Base-by-base conservation (phyloP, 495 filamentous ascomycete species). In the Aspergillus coremiiformis region DNA sequence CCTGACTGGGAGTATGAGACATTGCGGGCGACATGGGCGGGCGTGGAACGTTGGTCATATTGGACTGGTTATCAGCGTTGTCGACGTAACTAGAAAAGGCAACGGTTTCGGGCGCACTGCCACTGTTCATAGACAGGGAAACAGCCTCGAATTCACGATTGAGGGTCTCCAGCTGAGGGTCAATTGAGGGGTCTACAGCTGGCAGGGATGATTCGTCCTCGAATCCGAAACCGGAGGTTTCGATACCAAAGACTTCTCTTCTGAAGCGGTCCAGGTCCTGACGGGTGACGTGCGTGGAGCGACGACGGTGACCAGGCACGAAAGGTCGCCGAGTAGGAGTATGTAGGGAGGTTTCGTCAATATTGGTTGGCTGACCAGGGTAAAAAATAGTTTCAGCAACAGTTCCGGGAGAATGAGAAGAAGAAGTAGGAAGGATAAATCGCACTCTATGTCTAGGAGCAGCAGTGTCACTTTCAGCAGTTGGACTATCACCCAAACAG, bases 281-380 rank as follows among this genome's bases (percentile, higher is more conserved):
- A 49, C 61, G 66, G 61, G 63, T 68, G 48, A 74, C 69, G 69
- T 70, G 71, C 60, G 71, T 74, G 52, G 71, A 71, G 57, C 71
- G 71, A 64, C 71, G 71, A 55, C 71, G 71, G 54, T 74, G 71
- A 61, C 71, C 69, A 67, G 69, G 71, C 42, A 70, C 62, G 53
- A 64, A 73, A 47, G 66, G 58, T 65, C 66, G 62, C 63, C 68
- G 68, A 62, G 68, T 63, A 64, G 61, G 44, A 63, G 64, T 61
- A 50, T 66, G 44, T 52, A 63, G 48, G 49, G 56, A 59, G 48
- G 59, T 59, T 48, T 58, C 60, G 62, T 66, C 67, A 65, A 70
- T 71, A 60, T 56, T 73, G 68, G 62, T 66, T 66, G 66, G 50
- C 61, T 44, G 47, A 39, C 23, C 44, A 42, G 44, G 24, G 48